A percentile compares a stretch with the other conserved stretches of the same genome.
These are phyloP conservation scores for Aspergillus ochraceus DNA, from an alignment of 2,329 filamentous ascomycete genomes.

Conservation along the genomic window DNA sequence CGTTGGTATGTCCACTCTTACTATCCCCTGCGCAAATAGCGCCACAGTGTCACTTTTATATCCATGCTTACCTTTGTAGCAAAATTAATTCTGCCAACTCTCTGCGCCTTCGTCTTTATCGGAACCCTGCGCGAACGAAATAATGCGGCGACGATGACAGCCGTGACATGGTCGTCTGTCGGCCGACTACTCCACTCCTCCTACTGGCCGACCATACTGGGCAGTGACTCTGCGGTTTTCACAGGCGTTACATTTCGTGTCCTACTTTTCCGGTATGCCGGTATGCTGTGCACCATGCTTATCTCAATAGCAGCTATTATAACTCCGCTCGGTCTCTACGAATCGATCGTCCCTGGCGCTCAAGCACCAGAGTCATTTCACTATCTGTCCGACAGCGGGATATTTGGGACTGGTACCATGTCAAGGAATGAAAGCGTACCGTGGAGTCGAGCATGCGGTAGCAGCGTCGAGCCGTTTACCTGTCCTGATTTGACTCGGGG, in stretches of 20 bases:
- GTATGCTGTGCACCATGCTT: background rate
- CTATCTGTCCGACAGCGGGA: background rate
- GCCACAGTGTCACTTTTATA: too few relatives aligned
- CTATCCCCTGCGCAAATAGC: too few relatives aligned
- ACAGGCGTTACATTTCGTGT: background rate
- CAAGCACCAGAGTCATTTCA: background rate
- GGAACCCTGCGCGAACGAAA: too few relatives aligned
- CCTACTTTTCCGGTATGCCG: background rate
- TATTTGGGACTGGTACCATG: background rate
- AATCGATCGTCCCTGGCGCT: background rate
- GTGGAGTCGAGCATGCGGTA: background rate
- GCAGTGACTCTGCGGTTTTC: background rate
- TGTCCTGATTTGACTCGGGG: too few relatives aligned
- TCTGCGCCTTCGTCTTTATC: too few relatives aligned
- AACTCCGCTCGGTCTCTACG: background rate
- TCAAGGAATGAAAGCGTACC: background rate
- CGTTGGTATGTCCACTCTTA: too few relatives aligned
- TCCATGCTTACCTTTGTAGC: too few relatives aligned
- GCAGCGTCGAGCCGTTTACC: too few relatives aligned
- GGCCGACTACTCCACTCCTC: background rate
- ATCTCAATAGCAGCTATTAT: background rate
- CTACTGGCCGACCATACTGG: background rate
- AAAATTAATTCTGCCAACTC: too few relatives aligned
- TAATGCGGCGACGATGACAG: too few relatives aligned
- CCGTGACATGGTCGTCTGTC: too few relatives aligned